Evolutionary conservation across 2,329 filamentous ascomycete genomes (phyloP).

Genomic region (Gyromitra esculenta): DNA sequence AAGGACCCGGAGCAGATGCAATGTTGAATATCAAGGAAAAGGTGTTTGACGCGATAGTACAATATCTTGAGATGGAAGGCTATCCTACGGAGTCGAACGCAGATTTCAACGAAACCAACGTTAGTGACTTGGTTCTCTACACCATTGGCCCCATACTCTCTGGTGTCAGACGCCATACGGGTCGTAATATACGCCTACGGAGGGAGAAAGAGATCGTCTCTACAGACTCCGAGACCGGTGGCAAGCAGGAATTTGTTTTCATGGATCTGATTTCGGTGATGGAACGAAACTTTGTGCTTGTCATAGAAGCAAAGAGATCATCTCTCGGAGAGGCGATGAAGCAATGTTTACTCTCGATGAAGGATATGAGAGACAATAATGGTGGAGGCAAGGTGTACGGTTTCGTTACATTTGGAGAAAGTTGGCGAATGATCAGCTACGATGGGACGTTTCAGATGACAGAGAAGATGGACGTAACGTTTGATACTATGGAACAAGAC

Average conservation of each 20-base stretch:
- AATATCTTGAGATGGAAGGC: constrained; percentile 41
- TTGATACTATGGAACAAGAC: constrained; percentile 41
- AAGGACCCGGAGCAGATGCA: constrained; percentile 1
- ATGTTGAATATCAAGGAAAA: constrained; percentile 37
- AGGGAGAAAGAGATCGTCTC: constrained; percentile 36
- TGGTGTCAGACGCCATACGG: background rate
- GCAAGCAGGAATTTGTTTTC: constrained; percentile 49
- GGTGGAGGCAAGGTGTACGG: constrained; percentile 12
- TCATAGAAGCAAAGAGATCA: constrained; percentile 45
- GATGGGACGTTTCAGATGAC: constrained; percentile 32
- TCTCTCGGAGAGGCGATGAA: constrained; percentile 41
- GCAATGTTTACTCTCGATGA: background rate
- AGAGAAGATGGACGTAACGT: constrained; percentile 31
- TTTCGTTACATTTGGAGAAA: constrained; percentile 23
- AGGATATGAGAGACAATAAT: background rate
- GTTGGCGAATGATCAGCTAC: constrained; percentile 40
- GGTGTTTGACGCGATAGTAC: constrained; percentile 40
- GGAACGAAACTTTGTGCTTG: constrained; percentile 34
- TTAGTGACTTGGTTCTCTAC: constrained; percentile 38
- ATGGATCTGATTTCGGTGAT: constrained; percentile 32
- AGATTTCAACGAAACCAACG: constrained; percentile 47
- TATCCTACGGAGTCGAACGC: constrained; percentile 42
- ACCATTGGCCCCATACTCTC: constrained; percentile 34
- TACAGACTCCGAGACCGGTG: constrained; percentile 27
- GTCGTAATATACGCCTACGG: constrained; percentile 14